Base-by-base conservation (phyloP, 31 red algal species). In the Odonthalia washingtoniensis region DNA sequence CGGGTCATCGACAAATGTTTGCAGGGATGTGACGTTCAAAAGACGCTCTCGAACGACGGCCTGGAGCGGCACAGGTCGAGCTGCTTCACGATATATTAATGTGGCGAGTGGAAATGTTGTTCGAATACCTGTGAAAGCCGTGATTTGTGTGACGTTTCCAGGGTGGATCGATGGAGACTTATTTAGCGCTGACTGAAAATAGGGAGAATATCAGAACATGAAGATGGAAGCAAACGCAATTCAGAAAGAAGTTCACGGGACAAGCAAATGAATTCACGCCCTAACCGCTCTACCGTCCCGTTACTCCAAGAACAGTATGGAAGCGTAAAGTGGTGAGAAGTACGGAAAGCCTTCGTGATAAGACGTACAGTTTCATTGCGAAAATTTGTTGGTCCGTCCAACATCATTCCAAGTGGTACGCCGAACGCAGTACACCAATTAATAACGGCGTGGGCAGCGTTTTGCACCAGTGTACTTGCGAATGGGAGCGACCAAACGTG, bases 281-380 rank as follows among this genome's bases (percentile, higher is more conserved):
- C 68, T 72, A 72, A 28, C 17, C 68, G 21, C 31, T 72, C 68
- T 0, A 81, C 78, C 5, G 78, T 38, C 6, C 78, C 78, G 37
- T 81, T 81, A 67, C 53, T 67, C 78, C 78, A 67, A 14, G 52
- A 27, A 41, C 16, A 30, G 53, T 67, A 81, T 32, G 33, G 78
- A 5, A 81, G 78, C 5, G 24, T 67, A 43, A 81, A 81, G 36
- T 81, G 52, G 78, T 67, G 78, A 14, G 78, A 31, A 21, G 37
- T 33, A 6, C 4, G 6, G 6, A 81, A 31, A 24, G 12, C 53
- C 27, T 66, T 28, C 5, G 78, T 16, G 26, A 77, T 21, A 16
- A 66, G 28, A 26, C 78, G 78, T 6, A 81, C 17, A 28, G 52
- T 81, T 16, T 34, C 78, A 31, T 81, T 81, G 16, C 68, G 69